A percentile compares a stretch with the other conserved stretches of the same genome.
phyloP scores from a whole-genome alignment of 1,284 basidiomycete genomes.

The Tilletiaria anomala region DNA sequence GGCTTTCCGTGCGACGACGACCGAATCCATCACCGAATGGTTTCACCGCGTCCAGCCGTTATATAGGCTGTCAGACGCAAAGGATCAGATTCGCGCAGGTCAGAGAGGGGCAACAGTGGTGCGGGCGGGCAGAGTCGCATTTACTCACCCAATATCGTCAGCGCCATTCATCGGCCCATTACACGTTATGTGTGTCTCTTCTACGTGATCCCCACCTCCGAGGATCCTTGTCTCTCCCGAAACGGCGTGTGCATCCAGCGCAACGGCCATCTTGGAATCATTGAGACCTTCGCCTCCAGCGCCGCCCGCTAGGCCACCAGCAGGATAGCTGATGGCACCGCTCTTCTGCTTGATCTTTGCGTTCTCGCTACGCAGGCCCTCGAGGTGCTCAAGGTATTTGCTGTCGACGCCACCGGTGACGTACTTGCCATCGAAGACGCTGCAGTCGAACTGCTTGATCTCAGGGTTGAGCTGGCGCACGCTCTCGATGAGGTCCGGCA shows the following conservation, averaged over 20 bases:
- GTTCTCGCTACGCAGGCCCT: conserved; percentile 69
- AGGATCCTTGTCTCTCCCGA: conserved; percentile 1
- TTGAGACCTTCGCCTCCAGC: conserved; percentile 10
- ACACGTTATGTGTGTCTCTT: conserved; percentile 18
- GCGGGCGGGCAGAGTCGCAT: neutral
- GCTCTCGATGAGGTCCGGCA: conserved; percentile 73
- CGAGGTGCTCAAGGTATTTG: conserved; percentile 62
- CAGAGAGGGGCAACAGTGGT: conserved; percentile 2
- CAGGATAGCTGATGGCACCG: conserved; percentile 10
- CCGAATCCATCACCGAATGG: no score
- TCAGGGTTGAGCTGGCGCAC: conserved; percentile 71
- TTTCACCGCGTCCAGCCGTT: conserved; percentile 25
- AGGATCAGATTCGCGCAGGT: neutral
- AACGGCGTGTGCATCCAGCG: conserved; percentile 2
- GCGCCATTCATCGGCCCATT: conserved; percentile 37
- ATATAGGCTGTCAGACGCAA: conserved; percentile 10
- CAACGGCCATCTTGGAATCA: conserved; percentile 14
- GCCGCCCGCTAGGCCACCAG: conserved; percentile 8
- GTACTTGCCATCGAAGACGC: conserved; percentile 94
- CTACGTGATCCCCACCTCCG: conserved; percentile 11
- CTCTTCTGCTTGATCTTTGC: conserved; percentile 46
- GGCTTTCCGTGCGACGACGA: no score
- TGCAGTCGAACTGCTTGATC: conserved; percentile 79
- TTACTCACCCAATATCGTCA: conserved; percentile 18
- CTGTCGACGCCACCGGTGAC: conserved; percentile 89